Base-by-base conservation (phyloP, 2,329 filamentous ascomycete genomes). In the Epichloe amarillans region DNA sequence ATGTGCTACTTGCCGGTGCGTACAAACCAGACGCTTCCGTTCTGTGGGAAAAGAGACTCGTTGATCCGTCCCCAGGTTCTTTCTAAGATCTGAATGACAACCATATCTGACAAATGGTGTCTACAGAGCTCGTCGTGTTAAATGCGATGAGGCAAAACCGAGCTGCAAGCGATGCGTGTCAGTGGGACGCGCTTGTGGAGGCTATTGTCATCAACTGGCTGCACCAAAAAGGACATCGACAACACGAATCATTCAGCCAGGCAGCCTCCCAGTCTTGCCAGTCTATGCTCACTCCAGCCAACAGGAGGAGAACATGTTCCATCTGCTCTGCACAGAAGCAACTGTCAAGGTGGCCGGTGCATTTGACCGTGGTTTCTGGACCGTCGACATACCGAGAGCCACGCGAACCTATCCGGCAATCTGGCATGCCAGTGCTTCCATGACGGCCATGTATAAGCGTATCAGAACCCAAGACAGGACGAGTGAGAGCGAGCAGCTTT, bases 401-500 rank as follows among this genome's bases (percentile, higher is more conserved):
- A 49, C 52, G 19, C 50, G 47, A 40, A 39, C 41, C 4, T 49
- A 52, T 17, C 50, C 50, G 30, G 50, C 52, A 6, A 50, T 54
- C 8, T 52, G 50, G 52, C 52, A 54, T 15, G 50, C 47, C 15
- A 47, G 50, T 17, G 41, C 47, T 14, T 47, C 50, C 7, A 41
- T 53, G 7, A 35, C 50, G 14, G 49, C 42, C 30, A 45, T 50
- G 43, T 47, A 49, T 30, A 50, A 50, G 37, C 38, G 64, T 43
- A 60, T 62, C 54, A 48, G 60, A 58, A 51, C 54, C 33, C 54
- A 55, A 50, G 35, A 45, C 11, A 12, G 26, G 54, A 38, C 45
- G 55, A 47, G 56, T 53, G 58, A 62, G 63, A 61, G 58, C 62
- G 50, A 47, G 21, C 23, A 49, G 19, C 49, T 51, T 3, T 51